Evolutionary conservation across 1,139 yeast species (phyloP).

Genomic region (Barnettozyma hawaiiensis): DNA sequence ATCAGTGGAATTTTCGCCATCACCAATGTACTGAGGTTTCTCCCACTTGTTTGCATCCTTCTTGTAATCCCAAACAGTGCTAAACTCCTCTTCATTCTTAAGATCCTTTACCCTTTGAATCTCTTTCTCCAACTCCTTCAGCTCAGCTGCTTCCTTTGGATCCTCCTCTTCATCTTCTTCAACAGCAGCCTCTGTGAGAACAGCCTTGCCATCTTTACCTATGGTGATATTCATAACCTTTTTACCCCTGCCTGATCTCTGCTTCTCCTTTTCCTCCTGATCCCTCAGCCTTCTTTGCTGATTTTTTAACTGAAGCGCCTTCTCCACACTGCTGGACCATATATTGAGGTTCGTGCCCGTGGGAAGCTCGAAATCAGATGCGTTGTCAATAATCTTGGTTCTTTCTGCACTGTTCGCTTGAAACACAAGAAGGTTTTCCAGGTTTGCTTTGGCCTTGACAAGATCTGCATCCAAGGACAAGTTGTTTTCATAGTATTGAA

Average conservation of each 20-base stretch:
- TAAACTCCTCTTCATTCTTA: slow-evolving; percentile 29
- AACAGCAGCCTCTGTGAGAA: slow-evolving; percentile 29
- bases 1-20: slow-evolving; percentile 11
- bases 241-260: slow-evolving; percentile 66
- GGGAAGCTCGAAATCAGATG: slow-evolving; percentile 74
- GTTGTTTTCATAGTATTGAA: slow-evolving; percentile 32
- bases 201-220: slow-evolving; percentile 70
- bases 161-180: slow-evolving; percentile 28
- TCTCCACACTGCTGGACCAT: slow-evolving; percentile 88
- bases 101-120: slow-evolving; percentile 29
- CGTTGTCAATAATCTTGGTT: slow-evolving; percentile 88
- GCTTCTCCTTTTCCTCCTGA: slow-evolving; percentile 52
- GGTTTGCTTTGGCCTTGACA: slow-evolving; percentile 60
- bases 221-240: slow-evolving; percentile 74
- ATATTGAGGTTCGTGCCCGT: slow-evolving; percentile 45
- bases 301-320: slow-evolving; percentile 73
- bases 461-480: slow-evolving; percentile 48
- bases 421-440: slow-evolving; percentile 67
- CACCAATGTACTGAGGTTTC: slow-evolving; percentile 27
- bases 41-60: slow-evolving; percentile 46
- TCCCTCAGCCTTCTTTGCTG: slow-evolving; percentile 72
- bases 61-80: slow-evolving; percentile 54
- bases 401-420: slow-evolving; percentile 88
- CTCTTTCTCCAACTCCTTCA: slow-evolving; percentile 31
- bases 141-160: slow-evolving; percentile 25